Conservation (phyloP, 768 basidiomycete species). For the Leucocoprinus sp. region DNA sequence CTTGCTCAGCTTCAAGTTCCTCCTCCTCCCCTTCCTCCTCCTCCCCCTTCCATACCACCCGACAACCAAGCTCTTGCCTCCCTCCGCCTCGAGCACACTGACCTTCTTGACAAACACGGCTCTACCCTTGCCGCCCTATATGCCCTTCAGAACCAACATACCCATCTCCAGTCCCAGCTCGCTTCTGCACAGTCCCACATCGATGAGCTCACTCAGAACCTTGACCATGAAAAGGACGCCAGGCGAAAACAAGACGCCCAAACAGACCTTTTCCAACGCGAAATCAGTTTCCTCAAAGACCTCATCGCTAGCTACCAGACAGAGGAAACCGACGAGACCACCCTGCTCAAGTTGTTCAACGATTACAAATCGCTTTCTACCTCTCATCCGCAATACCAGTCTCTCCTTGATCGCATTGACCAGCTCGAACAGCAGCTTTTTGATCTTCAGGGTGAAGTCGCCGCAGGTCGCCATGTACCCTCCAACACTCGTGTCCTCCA, state of each 20-base stretch:
- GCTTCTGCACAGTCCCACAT: slow-evolving; percentile 27
- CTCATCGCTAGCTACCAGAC: slow-evolving; percentile 61
- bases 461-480: slow-evolving; percentile 66
- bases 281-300: slow-evolving; percentile 59
- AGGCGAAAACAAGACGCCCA: slow-evolving; percentile 23
- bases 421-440: slow-evolving; percentile 72
- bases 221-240: slow-evolving; percentile 31
- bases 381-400: not conserved
- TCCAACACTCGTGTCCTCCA: slow-evolving; percentile 63
- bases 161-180: slow-evolving; percentile 28
- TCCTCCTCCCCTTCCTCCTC: slow-evolving; percentile 18
- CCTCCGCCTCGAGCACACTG: slow-evolving; percentile 55
- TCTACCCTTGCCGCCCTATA: slow-evolving; percentile 44
- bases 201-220: slow-evolving; percentile 26
- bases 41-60: slow-evolving; percentile 40
- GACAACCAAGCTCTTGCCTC: slow-evolving; percentile 49
- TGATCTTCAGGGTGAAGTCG: slow-evolving; percentile 70
- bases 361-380: too few relatives aligned
- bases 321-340: too few relatives aligned
- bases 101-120: slow-evolving; percentile 62
- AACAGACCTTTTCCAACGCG: slow-evolving; percentile 37
- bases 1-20: slow-evolving; percentile 48
- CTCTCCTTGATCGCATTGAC: slow-evolving; percentile 46
- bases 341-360: too few relatives aligned
- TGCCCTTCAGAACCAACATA: slow-evolving; percentile 44